Percentiles rank a stretch among this genome's conserved stretches.
phyloP scores from a whole-genome alignment of 495 filamentous ascomycete genomes.

The Penicillium canescens region DNA sequence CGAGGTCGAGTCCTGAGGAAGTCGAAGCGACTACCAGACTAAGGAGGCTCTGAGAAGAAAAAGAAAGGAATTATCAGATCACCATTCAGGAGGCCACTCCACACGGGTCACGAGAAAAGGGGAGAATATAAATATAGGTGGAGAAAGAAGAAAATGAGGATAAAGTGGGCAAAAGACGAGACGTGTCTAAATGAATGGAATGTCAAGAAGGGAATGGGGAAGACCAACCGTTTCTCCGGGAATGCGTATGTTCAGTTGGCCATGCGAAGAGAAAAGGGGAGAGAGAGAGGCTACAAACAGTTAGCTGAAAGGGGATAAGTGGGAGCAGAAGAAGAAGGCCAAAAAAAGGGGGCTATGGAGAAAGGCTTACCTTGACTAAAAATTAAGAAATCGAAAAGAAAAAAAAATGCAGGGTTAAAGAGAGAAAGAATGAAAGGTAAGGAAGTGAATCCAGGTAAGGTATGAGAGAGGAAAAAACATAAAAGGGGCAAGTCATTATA shows the following conservation, averaged over 20 bases:
- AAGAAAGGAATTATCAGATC: conserved; percentile 9
- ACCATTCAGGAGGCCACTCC: conserved; percentile 14
- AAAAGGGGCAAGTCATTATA: conserved; percentile 9
- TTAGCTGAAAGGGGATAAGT: conserved; percentile 32
- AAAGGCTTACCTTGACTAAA: conserved; percentile 20
- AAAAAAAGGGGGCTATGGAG: conserved; percentile 35
- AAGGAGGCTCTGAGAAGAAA: conserved; percentile 2
- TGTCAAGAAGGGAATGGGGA: conserved; percentile 30
- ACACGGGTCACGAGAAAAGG: conserved; percentile 1
- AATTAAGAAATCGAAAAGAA: conserved; percentile 13
- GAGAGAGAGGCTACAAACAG: conserved; percentile 22
- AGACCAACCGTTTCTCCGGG: conserved; percentile 26
- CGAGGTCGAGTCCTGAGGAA: conserved; percentile 40
- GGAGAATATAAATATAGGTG: conserved; percentile 17
- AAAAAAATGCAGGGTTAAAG: conserved; percentile 11
- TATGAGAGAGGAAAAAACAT: conserved; percentile 18
- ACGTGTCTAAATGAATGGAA: conserved; percentile 32
- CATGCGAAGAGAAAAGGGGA: conserved; percentile 18
- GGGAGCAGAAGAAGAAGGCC: conserved; percentile 27
- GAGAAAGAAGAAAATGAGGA: conserved; percentile 57
- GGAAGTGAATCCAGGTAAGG: conserved; percentile 34
- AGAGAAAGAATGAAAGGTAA: conserved; percentile 28
- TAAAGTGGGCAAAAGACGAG: conserved; percentile 27
- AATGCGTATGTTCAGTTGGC: conserved; percentile 19
- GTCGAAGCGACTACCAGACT: conserved; percentile 8